Evolutionary conservation across 345 rosid genomes (phyloP).

Genomic region (Kernera saxatilis): DNA sequence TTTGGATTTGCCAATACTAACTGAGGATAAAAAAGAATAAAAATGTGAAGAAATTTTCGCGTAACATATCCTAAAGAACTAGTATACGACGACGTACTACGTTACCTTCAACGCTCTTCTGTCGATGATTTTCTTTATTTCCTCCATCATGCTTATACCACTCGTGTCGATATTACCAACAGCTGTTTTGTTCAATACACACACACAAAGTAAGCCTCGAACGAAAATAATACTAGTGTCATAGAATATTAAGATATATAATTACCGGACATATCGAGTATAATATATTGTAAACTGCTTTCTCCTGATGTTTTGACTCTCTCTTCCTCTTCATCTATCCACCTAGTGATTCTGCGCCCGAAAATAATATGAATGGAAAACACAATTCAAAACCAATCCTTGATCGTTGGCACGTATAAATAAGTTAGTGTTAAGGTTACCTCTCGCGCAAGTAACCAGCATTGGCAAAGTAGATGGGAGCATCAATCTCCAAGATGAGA

Average conservation of each 20-base stretch:
- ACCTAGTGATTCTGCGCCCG: conserved; percentile 60
- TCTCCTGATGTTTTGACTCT: conserved; percentile 53
- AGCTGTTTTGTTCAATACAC: conserved; percentile 35
- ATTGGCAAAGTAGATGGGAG: conserved; percentile 82
- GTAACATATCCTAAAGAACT: not conserved
- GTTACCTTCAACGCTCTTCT: conserved; percentile 66
- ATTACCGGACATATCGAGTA: conserved; percentile 74
- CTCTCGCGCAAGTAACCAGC: conserved; percentile 91
- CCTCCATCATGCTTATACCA: conserved; percentile 90
- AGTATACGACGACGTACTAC: not conserved
- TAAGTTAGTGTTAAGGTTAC: conserved; percentile 28
- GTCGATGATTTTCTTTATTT: conserved; percentile 53
- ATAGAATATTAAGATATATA: not conserved
- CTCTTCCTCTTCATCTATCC: conserved; percentile 86
- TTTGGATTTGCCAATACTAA: conserved; percentile 34
- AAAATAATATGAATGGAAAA: not conserved
- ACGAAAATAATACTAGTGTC: not conserved
- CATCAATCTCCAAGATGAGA: conserved; percentile 81
- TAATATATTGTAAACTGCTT: conserved; percentile 58
- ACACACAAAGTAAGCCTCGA: not conserved
- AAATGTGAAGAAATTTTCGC: not conserved
- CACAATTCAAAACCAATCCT: not conserved
- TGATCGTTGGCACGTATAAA: not conserved
- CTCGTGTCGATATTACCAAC: conserved; percentile 91
- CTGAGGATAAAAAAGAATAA: not conserved